Conservation (phyloP, 257 asterid species). For the Eucommia ulmoides region DNA sequence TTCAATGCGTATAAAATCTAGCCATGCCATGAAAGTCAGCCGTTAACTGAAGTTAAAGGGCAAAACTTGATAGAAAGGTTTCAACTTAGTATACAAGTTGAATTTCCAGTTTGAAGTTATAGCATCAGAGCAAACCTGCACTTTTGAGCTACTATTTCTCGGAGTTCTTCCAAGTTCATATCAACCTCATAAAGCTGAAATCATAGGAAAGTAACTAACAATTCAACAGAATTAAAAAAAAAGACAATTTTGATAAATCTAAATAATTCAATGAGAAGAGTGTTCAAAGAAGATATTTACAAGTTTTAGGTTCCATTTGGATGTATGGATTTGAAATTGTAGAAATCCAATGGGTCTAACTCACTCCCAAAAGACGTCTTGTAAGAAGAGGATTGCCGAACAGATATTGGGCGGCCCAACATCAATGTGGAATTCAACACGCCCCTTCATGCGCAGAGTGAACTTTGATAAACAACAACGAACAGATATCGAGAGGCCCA, state of each 20-base stretch:
- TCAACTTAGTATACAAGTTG: not conserved
- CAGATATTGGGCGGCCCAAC: too few relatives aligned
- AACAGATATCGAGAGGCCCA: too few relatives aligned
- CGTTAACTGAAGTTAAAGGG: not conserved
- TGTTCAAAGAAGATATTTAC: not conserved
- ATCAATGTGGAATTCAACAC: too few relatives aligned
- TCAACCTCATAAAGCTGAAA: conserved; percentile 69
- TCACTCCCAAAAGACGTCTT: too few relatives aligned
- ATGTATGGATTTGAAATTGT: too few relatives aligned
- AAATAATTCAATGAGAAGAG: not conserved
- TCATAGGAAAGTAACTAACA: conserved; percentile 11
- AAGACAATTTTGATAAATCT: not conserved
- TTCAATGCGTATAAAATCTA: not conserved
- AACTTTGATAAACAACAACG: too few relatives aligned
- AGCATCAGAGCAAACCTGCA: conserved; percentile 61
- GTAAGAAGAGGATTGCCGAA: too few relatives aligned
- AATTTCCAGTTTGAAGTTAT: not conserved
- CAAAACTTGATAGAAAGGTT: not conserved
- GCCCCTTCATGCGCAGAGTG: too few relatives aligned
- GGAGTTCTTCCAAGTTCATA: conserved; percentile 58
- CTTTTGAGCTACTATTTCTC: conserved; percentile 50
- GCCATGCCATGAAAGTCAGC: not conserved
- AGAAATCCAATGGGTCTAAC: too few relatives aligned
- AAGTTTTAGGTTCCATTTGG: too few relatives aligned
- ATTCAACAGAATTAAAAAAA: conserved; percentile 1